phyloP scores from a whole-genome alignment of 768 basidiomycete genomes.

The Xerocomellus amylosporus region DNA sequence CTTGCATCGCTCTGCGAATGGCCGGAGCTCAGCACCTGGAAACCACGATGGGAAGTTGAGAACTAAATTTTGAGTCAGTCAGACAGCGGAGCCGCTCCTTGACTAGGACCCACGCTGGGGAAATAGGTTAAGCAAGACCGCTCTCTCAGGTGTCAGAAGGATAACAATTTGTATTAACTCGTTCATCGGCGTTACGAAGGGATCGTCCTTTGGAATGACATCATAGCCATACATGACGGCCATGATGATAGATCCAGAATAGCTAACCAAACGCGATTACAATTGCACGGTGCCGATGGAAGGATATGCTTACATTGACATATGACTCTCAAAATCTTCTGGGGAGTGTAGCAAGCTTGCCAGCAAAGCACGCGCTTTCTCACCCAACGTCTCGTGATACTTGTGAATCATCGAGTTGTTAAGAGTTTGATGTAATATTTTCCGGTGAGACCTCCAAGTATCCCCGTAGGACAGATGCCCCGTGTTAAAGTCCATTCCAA shows the following conservation, averaged over 20 bases:
- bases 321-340: conserved; percentile 11
- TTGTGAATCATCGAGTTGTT: conserved; percentile 7
- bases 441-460: conserved; percentile 17
- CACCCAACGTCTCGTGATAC: conserved; percentile 12
- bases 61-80: conserved; percentile 10
- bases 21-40: conserved; percentile 11
- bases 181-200: conserved; percentile 13
- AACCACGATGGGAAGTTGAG: conserved; percentile 20
- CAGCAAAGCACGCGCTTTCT: conserved; percentile 7
- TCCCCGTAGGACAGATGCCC: conserved; percentile 20
- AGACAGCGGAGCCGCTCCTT: neutral
- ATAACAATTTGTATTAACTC: conserved; percentile 7
- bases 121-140: conserved; percentile 16
- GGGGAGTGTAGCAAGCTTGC: conserved; percentile 13
- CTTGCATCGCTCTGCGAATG: conserved; percentile 6
- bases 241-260: conserved; percentile 21
- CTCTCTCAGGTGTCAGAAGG: conserved; percentile 21
- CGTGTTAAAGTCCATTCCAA: conserved; percentile 25
- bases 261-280: conserved; percentile 7
- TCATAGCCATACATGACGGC: conserved; percentile 21
- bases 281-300: neutral
- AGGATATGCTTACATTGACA: conserved; percentile 19
- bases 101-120: conserved; percentile 18
- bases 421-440: conserved; percentile 15
- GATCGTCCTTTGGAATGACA: conserved; percentile 17